Base-by-base conservation (phyloP, 805 yeast genomes). In the Maudiozyma serrabonitensis region DNA sequence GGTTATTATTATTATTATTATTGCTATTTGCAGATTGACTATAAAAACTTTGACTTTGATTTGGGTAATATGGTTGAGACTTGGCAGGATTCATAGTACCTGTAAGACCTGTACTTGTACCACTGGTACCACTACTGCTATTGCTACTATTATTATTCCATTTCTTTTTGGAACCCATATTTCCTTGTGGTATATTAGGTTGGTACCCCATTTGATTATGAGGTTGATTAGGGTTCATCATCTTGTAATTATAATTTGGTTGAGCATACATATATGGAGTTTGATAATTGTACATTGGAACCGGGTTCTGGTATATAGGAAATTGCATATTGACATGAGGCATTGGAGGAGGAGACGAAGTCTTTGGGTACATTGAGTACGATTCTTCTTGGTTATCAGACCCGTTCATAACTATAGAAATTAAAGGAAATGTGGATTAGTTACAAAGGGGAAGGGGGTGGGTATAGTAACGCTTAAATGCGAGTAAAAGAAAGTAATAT, bases 331-430 rank as follows among this genome's bases (percentile, higher is more conserved):
- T 62, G n/a, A 59, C 60, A 39, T 61, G 64, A 15, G 58, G 57
- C 15, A 62, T 64, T 32, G 57, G 56, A 6, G 66, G 64, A 15
- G 68, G 61, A 15, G 68, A 61, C 15, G 64, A 54, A 2, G 66
- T 62, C 35, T 59, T 60, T 23, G 68, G 67, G 50, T 64, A 64
- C 68, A 64, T 64, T 1, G 67, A 63, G 50, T 63, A 62, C 21
- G 68, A 64, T 45, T 64, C 68, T 43, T 64, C 67, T 39, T 42
- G 51, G 34, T 47, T 55, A 13, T 52, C 60, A 37, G 40, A 41
- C 45, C 50, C 46, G 21, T 46, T 48, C 47, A 48, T 45, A 28
- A 9, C 26, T n/a, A 7, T 21, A 28, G 23, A 28, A 28, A 28
- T 28, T 28, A 11, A 28, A 28, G 32, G 32, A 28, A 28, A 6